Base-by-base conservation (phyloP, 768 basidiomycete species). In the Crepidotus variabilis region DNA sequence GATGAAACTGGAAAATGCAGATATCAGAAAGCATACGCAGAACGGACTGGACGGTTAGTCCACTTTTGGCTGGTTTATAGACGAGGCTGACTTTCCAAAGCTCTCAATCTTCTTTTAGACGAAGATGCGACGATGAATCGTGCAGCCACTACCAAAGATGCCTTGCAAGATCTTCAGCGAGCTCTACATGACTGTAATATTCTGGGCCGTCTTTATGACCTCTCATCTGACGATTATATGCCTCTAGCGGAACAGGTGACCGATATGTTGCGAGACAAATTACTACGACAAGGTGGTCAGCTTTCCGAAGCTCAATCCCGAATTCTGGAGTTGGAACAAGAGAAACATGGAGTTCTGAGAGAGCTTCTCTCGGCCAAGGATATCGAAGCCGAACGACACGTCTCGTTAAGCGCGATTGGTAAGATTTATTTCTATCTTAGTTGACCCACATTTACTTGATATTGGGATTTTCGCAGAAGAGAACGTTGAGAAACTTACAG, bases 241-340 rank as follows among this genome's bases (percentile, higher is more conserved):
- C 55, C 1, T n/a, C n/a, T 36, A 77, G 75, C 75, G 3, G 66
- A 69, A 32, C 68, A 74, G 45, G 73, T 76, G 5, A 72, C 66
- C 2, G 75, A 76, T 43, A 62, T 78, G 3, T 64, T 76, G 1
- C 69, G 75, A 21, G 72, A 75, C 54, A 76, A 77, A 54, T 63
- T 75, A 0, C 68, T 73, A 47, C 59, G 70, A 48, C 63, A 72
- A 16, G 65, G 71, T 1, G 62, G 68, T 7, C 68, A 72, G 46
- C 60, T 76, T 0, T 72, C 70, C 1, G 72, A 74, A 16, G 48
- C 70, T 1, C 69, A 68, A 50, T 63, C 56, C 6, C 68, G 69
- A 4, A 60, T 75, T 18, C 65, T 62, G 11, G 75, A 75, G n/a
- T 64, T 78, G 0, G 76, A 77, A 57, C 57, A 55, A 2, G 70